Percentiles rank a stretch among this genome's conserved stretches.
These are phyloP conservation scores for Talaromyces pinophilus DNA, from an alignment of 2,329 filamentous ascomycete genomes.

Conservation along the genomic window DNA sequence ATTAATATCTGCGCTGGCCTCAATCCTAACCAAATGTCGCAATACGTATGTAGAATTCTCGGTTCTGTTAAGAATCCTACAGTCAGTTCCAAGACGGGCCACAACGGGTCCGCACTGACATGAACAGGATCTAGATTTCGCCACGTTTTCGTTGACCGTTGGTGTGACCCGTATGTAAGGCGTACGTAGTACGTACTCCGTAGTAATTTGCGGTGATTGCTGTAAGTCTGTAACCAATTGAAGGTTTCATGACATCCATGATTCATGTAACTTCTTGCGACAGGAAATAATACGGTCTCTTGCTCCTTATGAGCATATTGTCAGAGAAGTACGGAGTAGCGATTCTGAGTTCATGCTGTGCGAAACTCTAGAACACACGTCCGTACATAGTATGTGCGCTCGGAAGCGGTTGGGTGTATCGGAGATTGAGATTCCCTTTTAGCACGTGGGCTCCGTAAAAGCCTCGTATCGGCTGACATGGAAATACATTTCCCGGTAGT, in stretches of 20 bases:
- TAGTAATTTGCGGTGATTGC: background rate
- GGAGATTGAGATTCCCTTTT: background rate
- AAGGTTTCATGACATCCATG: no score
- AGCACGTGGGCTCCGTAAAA: conserved; percentile 5
- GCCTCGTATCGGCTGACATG: background rate
- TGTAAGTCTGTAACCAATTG: background rate
- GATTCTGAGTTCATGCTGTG: background rate
- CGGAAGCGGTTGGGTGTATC: background rate
- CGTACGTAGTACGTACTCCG: background rate
- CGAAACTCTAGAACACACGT: background rate
- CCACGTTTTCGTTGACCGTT: conserved; percentile 9
- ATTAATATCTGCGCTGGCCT: background rate
- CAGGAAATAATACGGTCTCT: background rate
- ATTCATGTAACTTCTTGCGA: background rate
- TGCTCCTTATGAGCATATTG: background rate
- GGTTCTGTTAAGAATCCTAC: no score
- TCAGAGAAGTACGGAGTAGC: background rate
- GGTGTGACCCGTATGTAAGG: conserved; percentile 1
- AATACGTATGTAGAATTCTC: background rate
- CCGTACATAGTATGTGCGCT: background rate
- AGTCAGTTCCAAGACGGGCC: no score
- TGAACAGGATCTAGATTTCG: background rate
- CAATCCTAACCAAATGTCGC: background rate
- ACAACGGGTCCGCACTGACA: background rate
- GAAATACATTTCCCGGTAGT: background rate